Conservation (phyloP, 495 filamentous ascomycete genomes). For the Trichocladium uniseriatum region DNA sequence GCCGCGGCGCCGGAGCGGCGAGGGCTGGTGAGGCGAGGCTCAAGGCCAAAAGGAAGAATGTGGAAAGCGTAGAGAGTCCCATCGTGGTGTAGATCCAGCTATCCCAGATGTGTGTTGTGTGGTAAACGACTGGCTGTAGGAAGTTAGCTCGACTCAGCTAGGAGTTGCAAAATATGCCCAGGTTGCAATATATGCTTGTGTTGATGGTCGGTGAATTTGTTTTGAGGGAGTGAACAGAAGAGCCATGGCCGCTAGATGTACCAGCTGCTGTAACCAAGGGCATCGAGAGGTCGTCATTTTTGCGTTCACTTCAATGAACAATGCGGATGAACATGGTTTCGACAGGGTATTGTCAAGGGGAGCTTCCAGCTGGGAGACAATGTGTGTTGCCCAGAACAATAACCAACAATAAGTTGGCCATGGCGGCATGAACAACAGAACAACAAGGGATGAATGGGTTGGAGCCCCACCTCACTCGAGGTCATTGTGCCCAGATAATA, state of each 20-base stretch:
- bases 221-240: too few relatives aligned
- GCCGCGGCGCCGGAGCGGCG: slow-evolving; percentile 23
- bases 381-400: neutral
- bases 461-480: neutral
- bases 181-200: neutral
- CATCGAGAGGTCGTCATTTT: too few relatives aligned
- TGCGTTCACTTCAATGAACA: too few relatives aligned
- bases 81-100: slow-evolving; percentile 38
- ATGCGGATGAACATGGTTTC: too few relatives aligned
- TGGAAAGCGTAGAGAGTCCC: slow-evolving; percentile 32
- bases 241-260: too few relatives aligned
- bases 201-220: neutral
- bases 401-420: neutral
- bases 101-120: slow-evolving; percentile 17
- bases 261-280: too few relatives aligned
- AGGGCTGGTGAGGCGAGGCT: slow-evolving; percentile 27
- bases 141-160: slow-evolving; percentile 8
- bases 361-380: too few relatives aligned
- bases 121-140: neutral
- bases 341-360: too few relatives aligned
- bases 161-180: neutral
- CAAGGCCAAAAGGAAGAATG: slow-evolving; percentile 28
- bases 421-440: neutral
- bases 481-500: neutral
- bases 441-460: neutral